Base-by-base conservation (phyloP, 2,329 filamentous ascomycete genomes). In the Aspergillus pseudoglaucus region DNA sequence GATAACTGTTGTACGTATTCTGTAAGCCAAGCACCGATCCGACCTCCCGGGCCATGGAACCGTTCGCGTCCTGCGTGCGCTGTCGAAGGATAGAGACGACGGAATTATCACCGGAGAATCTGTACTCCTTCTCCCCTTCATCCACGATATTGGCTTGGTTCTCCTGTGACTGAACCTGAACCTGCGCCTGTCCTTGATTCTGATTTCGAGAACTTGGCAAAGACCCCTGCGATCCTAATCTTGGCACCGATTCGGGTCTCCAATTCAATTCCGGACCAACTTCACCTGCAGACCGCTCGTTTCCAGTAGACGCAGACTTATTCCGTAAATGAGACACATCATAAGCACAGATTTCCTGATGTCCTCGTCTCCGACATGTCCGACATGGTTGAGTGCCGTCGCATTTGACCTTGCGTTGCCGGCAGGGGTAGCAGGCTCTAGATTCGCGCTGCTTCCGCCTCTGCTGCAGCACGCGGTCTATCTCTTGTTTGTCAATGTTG, bases 331-430 rank as follows among this genome's bases (percentile, higher is more conserved):
- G 25, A 14, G 49, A 17, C 14, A 48, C 20, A 46, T 53, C 50
- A 38, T 62, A 65, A 0, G 54, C 53, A 43, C 62, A 65, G 8
- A 65, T 63, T 7, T 62, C 45, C 3, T 61, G 59, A 41, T 66
- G 62, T 12, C 54, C 58, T 2, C 63, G 52, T 27, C 54, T 56
- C 15, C 49, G 49, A 44, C 64, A 66, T 0, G 59, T 65, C 15
- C 49, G 50, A 47, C 64, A 66, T 9, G 63, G 63, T 5, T 59
- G 52, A 2, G 17, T 43, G 2, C 58, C 59, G 37, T 67, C 62
- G 35, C 65, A 68, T 49, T 66, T 66, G 10, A 67, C 64, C 44
- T 68, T 66, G n/a, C 65, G 59, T 47, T 65, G 61, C 14, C 59
- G 58, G 47, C 64, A 66, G 4, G 64, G 63, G 48, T 67, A 66